Conservation (phyloP, 768 basidiomycete species). For the Tricholoma sp. region DNA sequence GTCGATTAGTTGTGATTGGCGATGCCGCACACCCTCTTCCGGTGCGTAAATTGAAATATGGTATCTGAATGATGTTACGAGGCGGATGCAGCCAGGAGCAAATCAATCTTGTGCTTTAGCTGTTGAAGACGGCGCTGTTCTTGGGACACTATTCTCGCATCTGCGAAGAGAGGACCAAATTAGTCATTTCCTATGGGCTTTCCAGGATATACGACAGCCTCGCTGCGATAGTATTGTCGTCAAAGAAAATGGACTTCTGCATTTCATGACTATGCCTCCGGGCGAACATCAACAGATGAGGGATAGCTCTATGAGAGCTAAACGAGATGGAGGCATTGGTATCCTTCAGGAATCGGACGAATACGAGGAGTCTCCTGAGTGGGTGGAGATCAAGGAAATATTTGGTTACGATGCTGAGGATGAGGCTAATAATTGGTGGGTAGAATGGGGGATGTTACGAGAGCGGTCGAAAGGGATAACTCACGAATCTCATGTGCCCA, state of each 20-base stretch:
- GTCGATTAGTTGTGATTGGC: conserved; percentile 44
- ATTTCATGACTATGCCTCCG: conserved; percentile 39
- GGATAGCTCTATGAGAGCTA: conserved; percentile 31
- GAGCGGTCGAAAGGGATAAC: conserved; percentile 26
- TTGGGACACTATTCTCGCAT: conserved; percentile 57
- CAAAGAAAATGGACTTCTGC: conserved; percentile 38
- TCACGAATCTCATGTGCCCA: no score
- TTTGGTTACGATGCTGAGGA: conserved; percentile 56
- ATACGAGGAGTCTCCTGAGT: conserved; percentile 24
- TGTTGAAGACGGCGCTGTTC: conserved; percentile 55
- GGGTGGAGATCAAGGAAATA: conserved; percentile 41
- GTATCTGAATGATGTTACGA: not conserved
- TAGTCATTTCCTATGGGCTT: conserved; percentile 42
- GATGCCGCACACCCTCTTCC: conserved; percentile 53
- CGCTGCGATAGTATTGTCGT: conserved; percentile 37
- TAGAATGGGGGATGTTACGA: conserved; percentile 43
- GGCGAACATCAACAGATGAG: conserved; percentile 37
- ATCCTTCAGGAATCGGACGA: conserved; percentile 8
- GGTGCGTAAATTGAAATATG: conserved; percentile 24
- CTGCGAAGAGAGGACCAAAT: conserved; percentile 44
- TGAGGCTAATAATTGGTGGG: conserved; percentile 59
- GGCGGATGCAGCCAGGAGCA: conserved; percentile 37
- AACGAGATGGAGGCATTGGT: conserved; percentile 20
- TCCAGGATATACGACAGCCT: conserved; percentile 49
- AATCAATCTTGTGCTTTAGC: conserved; percentile 44